Evolutionary conservation across 116 monocot genomes (phyloP), one percentile per base, ranked within the genome.

Genomic region (Trichopus zeylanicus): DNA sequence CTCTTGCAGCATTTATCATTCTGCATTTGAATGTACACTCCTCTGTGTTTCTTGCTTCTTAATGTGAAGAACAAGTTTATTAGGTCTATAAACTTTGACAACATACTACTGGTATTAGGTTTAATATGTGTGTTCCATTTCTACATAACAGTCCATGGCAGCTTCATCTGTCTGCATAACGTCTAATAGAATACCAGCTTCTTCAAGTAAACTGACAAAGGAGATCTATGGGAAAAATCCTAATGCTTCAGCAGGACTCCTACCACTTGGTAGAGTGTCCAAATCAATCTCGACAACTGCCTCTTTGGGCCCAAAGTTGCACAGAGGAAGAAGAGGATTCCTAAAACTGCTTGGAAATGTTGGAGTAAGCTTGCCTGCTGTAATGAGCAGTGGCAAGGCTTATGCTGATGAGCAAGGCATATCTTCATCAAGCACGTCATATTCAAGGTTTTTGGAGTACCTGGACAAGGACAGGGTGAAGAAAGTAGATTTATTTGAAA

Each of bases 351-450:
- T 89, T 59, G 90, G 95, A 29, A 95, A 87, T 70, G 71, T 70
- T 56, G 87, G 81, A 26, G 53, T 90, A 29, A 60, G 60, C 34
- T 66, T 97, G 46, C 78, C 95, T 20, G 52, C 74, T 55, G 32
- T 86, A 33, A 46, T 70, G 21, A 67, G 69, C 39, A 57, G 78
- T 48, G 69, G 61, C 49, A 79, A 59, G 57, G 91, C 87, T 60
- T 68, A 62, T 47, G 87, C 95, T 24, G 95, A 97, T 64, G 95
- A 97, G 18, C 87, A 97, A 75, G 87, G 70, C 21, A 81, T 84
- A 29, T 97, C 95, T 37, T 87, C 95, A 60, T 97, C 95, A 46
- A 81, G 87, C 67, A 90, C 90, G 91, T 97, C 95, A 6, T 97
- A 97, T 59, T 97, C 95, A 5, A 81, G 95, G 56, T 97, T 97